Evolutionary conservation across 2,329 filamentous ascomycete species (phyloP), one percentile per base, ranked within the genome.

Genomic region (Epichloe hybrida): DNA sequence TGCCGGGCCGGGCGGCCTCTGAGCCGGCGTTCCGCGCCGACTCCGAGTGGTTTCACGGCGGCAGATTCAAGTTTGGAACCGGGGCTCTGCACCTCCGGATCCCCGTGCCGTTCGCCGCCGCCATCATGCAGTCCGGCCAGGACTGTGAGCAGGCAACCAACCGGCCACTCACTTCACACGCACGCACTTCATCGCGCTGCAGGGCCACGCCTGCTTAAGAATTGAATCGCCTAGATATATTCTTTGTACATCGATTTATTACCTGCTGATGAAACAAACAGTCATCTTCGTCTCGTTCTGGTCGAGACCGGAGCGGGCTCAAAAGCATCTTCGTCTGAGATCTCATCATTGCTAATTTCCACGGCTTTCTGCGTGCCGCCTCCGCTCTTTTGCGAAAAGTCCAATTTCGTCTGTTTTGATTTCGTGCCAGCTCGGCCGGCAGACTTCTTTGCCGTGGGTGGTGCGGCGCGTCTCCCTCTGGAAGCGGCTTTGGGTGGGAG

Each of bases 271-370:
- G 3, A n/a, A 12, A 13, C 20, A 20, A 38, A 12, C 44, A 5
- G 21, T 58, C 53, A 66, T 48, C 63, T 58, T 44, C 62, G 61
- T 46, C 65, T 62, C 5, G 63, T 62, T 49, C 64, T 57, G n/a
- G 58, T 62, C 17, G 65, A 55, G 12, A 61, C 56, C 0, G 72
- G 72, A 47, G 73, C 69, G 5, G 75, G 69, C 62, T 82, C 78
- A 62, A 84, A 83, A 0, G 72, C 66, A 62, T 80, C 76, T 42
- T 81, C 77, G 51, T 80, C 77, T 0, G 75, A 79, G 42, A 84
- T 81, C 62, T 82, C 80, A 59, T 84, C 80, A 52, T 82, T 79
- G 53, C 80, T 83, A 50, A 83, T 75, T 59, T 82, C 78, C 15
- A 77, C 59, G 38, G 71, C 69, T 38, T 72, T 69, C 9, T 75